A percentile compares a stretch with the other conserved stretches of the same genome.
phyloP scores from a whole-genome alignment of 2,329 filamentous ascomycete species.

The Plectosphaerella plurivora region DNA sequence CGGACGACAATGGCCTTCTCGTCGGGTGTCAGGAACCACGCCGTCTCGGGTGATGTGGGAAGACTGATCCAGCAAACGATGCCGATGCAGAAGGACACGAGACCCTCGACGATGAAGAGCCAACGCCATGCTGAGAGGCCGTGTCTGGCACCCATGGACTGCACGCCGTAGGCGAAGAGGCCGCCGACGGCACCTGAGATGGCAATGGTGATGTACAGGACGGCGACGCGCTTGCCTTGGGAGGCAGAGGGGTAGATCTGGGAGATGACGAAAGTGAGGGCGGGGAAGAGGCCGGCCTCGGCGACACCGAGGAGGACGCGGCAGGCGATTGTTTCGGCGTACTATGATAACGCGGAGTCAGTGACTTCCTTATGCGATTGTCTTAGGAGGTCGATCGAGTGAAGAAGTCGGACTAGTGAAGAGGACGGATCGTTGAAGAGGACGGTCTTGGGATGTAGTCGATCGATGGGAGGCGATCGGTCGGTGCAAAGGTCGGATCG shows the following conservation, averaged over 20 bases:
- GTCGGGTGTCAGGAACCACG: constrained; percentile 36
- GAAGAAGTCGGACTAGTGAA: too few species aligned
- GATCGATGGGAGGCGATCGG: too few species aligned
- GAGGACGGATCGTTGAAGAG: too few species aligned
- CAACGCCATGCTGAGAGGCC: constrained; percentile 46
- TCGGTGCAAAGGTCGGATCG: too few species aligned
- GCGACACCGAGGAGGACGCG: constrained; percentile 21
- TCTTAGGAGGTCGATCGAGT: too few species aligned
- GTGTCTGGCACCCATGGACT: constrained; percentile 4
- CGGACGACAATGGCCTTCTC: constrained; percentile 26
- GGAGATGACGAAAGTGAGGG: constrained; percentile 24
- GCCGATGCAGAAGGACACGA: constrained; percentile 22
- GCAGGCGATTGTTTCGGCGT: constrained; percentile 13
- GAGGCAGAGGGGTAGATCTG: constrained; percentile 27
- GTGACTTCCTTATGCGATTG: not conserved
- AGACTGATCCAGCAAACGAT: constrained; percentile 32
- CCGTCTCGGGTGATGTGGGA: constrained; percentile 36
- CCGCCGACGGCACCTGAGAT: constrained; percentile 26
- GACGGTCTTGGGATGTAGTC: too few species aligned
- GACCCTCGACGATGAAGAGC: constrained; percentile 44
- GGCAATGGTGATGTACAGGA: constrained; percentile 22
- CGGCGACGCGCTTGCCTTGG: constrained; percentile 24
- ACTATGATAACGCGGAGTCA: constrained; percentile 3
- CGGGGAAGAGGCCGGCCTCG: constrained; percentile 22
- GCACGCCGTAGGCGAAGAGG: constrained; percentile 19